A percentile compares a stretch with the other conserved stretches of the same genome.
phyloP scores from a whole-genome alignment of 768 basidiomycete species.

The Trametes cubensis region DNA sequence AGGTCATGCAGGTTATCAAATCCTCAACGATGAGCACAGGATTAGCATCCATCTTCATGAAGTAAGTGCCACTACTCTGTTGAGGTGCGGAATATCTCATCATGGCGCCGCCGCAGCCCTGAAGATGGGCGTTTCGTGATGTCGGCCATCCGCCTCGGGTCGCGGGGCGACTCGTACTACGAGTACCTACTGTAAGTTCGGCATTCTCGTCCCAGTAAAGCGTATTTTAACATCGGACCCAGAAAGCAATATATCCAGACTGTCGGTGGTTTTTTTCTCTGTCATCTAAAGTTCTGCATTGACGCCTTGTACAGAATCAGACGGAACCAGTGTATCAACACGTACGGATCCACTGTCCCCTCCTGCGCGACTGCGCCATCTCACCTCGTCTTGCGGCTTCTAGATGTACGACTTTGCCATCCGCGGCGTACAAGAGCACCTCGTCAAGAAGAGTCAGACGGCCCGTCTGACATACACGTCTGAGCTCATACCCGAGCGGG shows the following conservation, averaged over 20 bases:
- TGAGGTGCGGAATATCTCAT: too few species aligned
- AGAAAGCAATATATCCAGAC: conserved; percentile 85
- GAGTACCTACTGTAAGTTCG: conserved; percentile 77
- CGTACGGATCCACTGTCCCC: conserved; percentile 42
- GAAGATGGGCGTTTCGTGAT: conserved; percentile 55
- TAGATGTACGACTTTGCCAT: conserved; percentile 92
- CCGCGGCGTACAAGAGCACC: conserved; percentile 73
- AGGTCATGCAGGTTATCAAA: conserved; percentile 76
- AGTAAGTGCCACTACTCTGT: conserved; percentile 43
- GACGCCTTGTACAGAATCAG: conserved; percentile 50
- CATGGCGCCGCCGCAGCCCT: conserved; percentile 40
- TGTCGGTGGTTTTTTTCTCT: conserved; percentile 40
- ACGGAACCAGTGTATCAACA: conserved; percentile 78
- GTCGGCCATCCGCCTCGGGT: conserved; percentile 85
- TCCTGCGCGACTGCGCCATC: background rate
- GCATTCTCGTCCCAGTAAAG: background rate
- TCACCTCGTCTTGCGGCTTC: background rate
- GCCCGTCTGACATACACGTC: conserved; percentile 75
- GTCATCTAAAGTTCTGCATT: background rate
- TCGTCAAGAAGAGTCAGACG: conserved; percentile 64
- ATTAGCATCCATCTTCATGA: conserved; percentile 82
- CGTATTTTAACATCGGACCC: conserved; percentile 16
- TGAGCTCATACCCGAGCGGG: conserved; percentile 70
- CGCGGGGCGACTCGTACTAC: conserved; percentile 92
- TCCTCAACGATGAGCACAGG: conserved; percentile 65